Evolutionary conservation across 2,329 filamentous ascomycete species (phyloP), one percentile per base, ranked within the genome.

Genomic region (Microsporum ferrugineum): DNA sequence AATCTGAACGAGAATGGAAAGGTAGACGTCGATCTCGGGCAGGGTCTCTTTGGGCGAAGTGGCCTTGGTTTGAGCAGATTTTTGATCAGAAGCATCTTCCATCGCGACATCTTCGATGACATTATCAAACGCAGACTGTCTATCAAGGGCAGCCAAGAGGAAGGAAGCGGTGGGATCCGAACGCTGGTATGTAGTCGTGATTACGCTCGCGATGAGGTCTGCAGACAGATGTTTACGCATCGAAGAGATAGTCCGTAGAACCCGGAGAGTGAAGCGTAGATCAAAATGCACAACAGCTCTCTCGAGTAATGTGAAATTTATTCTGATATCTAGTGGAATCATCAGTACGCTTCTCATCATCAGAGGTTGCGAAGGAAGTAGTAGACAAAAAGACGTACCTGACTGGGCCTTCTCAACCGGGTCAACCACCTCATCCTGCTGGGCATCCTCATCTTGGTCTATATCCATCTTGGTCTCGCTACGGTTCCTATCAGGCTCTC

Each of bases 281-380:
- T 99, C 94, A 75, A 97, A 99, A 69, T 95, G 85, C 66, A 86
- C 82, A 66, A 99, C 92, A 66, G 91, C 94, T 70, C 91, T 88
- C 71, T 96, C 91, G 71, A 99, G 83, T 66, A 99, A 83, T 59
- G 85, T 84, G 72, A 96, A 96, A 78, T 95, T 96, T 81, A 84
- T 87, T 78, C 91, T 94, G 78, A 99, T 95, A 75, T 96, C 94
- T 97, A 29, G 17, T 51, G 12, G 12, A 4, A 56, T 34, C 49
- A 38, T 17, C 31, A 62, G 60, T 58, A 38, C 36, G 23, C 8
- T 17, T 10, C n/a, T 31, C n/a, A 57, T 33, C 14, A 47, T 23
- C 5, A 12, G 34, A n/a, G n/a, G 27, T 3, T n/a, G n/a, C 31
- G 49, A 39, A 53, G 2, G 6, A 7, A 56, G 12, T 5, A 56